Percentiles rank a stretch among this genome's conserved stretches.
Conservation (phyloP, 2,329 filamentous ascomycete species). For the Neofusicoccum cordaticola region DNA sequence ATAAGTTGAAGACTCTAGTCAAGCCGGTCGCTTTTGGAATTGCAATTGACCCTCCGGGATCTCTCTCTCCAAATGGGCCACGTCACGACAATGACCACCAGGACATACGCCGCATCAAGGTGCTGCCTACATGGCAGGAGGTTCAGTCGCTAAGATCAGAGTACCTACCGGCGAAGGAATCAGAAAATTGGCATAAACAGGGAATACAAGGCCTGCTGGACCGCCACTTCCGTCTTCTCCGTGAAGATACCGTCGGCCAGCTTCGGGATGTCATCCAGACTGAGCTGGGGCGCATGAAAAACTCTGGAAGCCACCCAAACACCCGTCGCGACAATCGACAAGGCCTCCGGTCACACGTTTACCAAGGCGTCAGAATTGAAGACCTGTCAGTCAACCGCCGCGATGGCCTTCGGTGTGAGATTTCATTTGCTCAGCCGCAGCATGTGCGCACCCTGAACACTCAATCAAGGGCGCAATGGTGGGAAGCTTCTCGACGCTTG, state of each 20-base stretch:
- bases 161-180: constrained; percentile 27
- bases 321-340: constrained; percentile 16
- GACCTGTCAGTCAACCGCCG: constrained; percentile 22
- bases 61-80: constrained; percentile 20
- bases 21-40: neutral
- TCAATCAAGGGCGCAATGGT: no score
- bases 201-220: constrained; percentile 46
- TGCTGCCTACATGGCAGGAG: constrained; percentile 33
- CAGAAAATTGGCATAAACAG: neutral
- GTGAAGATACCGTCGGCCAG: constrained; percentile 55
- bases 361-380: constrained; percentile 23
- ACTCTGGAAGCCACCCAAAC: constrained; percentile 13
- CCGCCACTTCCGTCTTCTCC: constrained; percentile 54
- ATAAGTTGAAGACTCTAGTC: neutral
- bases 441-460: no score
- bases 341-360: constrained; percentile 25
- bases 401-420: constrained; percentile 23
- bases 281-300: constrained; percentile 6
- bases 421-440: constrained; percentile 26
- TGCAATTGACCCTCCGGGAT: constrained; percentile 23
- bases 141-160: constrained; percentile 39
- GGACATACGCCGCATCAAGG: constrained; percentile 30
- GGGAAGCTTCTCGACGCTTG: constrained; percentile 21
- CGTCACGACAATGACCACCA: constrained; percentile 33
- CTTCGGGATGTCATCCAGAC: constrained; percentile 43